These are phyloP conservation scores for Reticulascus tulasneorum DNA, from an alignment of 2,329 filamentous ascomycete species.

Conservation along the genomic window DNA sequence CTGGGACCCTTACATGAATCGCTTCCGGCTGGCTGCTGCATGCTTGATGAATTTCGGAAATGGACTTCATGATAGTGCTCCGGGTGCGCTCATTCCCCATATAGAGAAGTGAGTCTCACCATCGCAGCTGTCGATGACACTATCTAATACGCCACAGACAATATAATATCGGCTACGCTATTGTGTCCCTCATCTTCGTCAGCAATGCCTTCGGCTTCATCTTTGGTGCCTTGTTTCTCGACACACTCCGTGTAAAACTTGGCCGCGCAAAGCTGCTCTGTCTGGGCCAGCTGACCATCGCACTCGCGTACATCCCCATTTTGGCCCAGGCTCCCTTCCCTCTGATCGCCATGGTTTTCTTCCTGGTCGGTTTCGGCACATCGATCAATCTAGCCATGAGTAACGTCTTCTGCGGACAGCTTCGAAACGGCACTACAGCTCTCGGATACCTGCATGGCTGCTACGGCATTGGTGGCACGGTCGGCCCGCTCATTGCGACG, in stretches of 20 bases:
- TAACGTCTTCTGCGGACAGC: conserved; percentile 56
- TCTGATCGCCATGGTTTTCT: conserved; percentile 63
- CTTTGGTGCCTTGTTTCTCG: conserved; percentile 64
- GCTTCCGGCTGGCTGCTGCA: conserved; percentile 60
- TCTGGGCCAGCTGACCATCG: conserved; percentile 52
- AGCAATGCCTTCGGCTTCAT: conserved; percentile 76
- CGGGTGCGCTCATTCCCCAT: conserved; percentile 76
- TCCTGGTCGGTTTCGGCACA: conserved; percentile 59
- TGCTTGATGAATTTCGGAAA: conserved; percentile 65
- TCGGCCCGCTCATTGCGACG: conserved; percentile 72
- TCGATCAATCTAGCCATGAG: conserved; percentile 53
- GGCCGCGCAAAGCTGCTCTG: conserved; percentile 64
- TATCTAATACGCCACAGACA: conserved; percentile 32
- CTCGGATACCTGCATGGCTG: conserved; percentile 63
- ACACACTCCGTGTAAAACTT: conserved; percentile 56
- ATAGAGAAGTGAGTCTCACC: conserved; percentile 55
- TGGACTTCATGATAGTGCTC: conserved; percentile 70
- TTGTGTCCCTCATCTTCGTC: conserved; percentile 80
- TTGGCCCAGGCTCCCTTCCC: conserved; percentile 67
- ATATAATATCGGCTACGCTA: conserved; percentile 71
- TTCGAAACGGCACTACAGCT: conserved; percentile 49
- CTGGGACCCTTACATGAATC: conserved; percentile 63
- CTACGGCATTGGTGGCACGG: conserved; percentile 62
- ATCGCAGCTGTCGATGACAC: not conserved
- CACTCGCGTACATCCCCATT: conserved; percentile 60